phyloP scores from a whole-genome alignment of 2,329 filamentous ascomycete species.

The Colletotrichum filicis region DNA sequence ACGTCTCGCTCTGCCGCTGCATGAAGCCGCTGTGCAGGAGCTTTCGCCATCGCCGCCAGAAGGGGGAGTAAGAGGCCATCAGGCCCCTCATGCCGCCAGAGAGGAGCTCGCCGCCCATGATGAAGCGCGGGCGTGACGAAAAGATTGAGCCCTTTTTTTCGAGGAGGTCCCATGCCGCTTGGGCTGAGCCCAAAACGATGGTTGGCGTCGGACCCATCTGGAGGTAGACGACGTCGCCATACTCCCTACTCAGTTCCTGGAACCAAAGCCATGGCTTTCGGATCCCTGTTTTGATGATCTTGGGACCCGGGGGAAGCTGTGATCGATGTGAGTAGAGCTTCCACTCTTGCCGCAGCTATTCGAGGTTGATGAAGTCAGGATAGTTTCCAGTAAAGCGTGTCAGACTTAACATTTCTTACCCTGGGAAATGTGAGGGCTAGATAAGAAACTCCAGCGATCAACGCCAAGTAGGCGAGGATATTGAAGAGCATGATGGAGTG shows the following conservation, averaged over 20 bases:
- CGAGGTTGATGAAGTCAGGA: background rate
- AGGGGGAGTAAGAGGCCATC: slow-evolving; percentile 54
- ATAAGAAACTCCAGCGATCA: slow-evolving; percentile 38
- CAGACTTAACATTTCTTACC: slow-evolving; percentile 32
- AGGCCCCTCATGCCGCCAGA: slow-evolving; percentile 54
- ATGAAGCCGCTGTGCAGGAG: slow-evolving; percentile 55
- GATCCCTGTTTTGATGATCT: slow-evolving; percentile 49
- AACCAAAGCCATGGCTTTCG: slow-evolving; percentile 56
- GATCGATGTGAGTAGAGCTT: slow-evolving; percentile 50
- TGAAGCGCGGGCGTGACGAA: slow-evolving; percentile 57
- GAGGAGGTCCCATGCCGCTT: slow-evolving; percentile 55
- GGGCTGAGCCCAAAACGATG: slow-evolving; percentile 53
- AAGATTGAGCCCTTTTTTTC: slow-evolving; percentile 56
- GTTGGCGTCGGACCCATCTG: slow-evolving; percentile 54
- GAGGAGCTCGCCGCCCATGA: slow-evolving; percentile 55
- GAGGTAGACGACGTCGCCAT: slow-evolving; percentile 55
- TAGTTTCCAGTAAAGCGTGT: background rate
- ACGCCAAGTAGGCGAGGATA: slow-evolving; percentile 36
- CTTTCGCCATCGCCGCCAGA: slow-evolving; percentile 56
- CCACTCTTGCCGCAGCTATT: slow-evolving; percentile 50
- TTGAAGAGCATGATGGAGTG: background rate
- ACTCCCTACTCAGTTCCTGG: slow-evolving; percentile 48
- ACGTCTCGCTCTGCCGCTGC: slow-evolving; percentile 54
- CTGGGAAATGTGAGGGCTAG: slow-evolving; percentile 41
- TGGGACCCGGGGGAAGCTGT: slow-evolving; percentile 51